Base-by-base conservation (phyloP, 345 rosid genomes). In the Corchorus capsularis region DNA sequence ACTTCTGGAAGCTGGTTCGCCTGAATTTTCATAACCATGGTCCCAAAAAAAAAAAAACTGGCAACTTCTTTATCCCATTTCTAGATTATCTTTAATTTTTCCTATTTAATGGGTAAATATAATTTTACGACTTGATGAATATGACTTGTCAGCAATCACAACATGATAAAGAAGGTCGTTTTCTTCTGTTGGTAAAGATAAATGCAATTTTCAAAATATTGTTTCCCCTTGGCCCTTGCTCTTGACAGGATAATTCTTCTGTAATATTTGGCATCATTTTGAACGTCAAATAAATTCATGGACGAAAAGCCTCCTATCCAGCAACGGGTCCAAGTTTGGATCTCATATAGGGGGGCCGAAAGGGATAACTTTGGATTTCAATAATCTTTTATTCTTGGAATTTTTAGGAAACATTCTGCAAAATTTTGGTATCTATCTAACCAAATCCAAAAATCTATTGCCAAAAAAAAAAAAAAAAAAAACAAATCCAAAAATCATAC, bases 251-350 rank as follows among this genome's bases (percentile, higher is more conserved):
- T 56, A 56, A 56, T 59, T 15, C 16, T 15, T 15, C 22, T 22
- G 37, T 15, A 67, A 67, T 46, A 46, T 67, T 67, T 46, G 71
- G 55, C 71, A 46, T 12, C 15, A 13, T 67, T 63, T 63, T 20
- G 71, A 67, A 37, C 5, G 71, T n/a, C 55, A 67, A 19, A 22
- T 13, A 45, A 12, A 46, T 67, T 67, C 17, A 5, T 19, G 54
- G 54, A 12, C 70, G 9, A 2, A 45, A 45, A 66, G 19, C 32
- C 52, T 45, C 54, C 35, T 9, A n/a, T 65, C 34, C 34, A 4
- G 16, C 15, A 43, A 20, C 11, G 35, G n/a, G 47, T 34, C 35
- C n/a, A 45, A 66, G 11, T 66, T 66, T 66, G 70, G 17, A 12
- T 66, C 52, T 35, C 6, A 37, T 5, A 6, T 0, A 66, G 35